Evolutionary conservation across 371 early-diverging fungal species (phyloP).

Genomic region (Mortierella sp.): DNA sequence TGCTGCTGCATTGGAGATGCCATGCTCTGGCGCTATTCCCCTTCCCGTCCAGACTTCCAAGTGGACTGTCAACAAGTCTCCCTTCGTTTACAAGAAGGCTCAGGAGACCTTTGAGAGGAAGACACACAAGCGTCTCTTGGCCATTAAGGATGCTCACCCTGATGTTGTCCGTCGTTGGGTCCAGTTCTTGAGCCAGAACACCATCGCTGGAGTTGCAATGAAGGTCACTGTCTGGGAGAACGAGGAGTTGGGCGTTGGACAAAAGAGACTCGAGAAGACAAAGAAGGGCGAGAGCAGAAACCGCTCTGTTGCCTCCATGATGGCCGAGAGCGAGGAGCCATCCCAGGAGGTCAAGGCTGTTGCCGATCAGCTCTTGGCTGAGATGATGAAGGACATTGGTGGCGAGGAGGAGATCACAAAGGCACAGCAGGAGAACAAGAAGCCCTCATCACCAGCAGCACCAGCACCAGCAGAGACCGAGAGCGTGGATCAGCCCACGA

Average conservation of each 20-base stretch:
- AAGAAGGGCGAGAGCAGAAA: conserved; percentile 57
- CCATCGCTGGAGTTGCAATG: conserved; percentile 85
- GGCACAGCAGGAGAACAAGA: conserved; percentile 15
- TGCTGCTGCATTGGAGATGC: conserved; percentile 83
- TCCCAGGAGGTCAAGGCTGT: conserved; percentile 53
- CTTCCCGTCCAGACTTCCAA: conserved; percentile 85
- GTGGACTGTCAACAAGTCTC: conserved; percentile 94
- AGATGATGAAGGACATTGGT: conserved; percentile 55
- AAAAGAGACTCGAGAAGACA: conserved; percentile 42
- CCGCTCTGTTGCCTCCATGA: conserved; percentile 44
- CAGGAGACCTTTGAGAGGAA: conserved; percentile 96
- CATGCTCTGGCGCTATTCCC: conserved; percentile 81
- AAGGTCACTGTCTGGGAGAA: conserved; percentile 79
- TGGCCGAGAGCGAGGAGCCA: conserved; percentile 28
- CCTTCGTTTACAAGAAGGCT: conserved; percentile 97
- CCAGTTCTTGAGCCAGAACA: conserved; percentile 79
- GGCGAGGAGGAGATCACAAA: conserved; percentile 41
- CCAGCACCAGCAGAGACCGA: conserved; percentile 7
- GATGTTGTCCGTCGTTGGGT: conserved; percentile 86
- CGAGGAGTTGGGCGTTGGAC: conserved; percentile 65
- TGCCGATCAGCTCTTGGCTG: conserved; percentile 48
- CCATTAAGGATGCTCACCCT: conserved; percentile 85
- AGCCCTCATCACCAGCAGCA: conserved; percentile 30
- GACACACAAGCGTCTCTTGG: conserved; percentile 89
- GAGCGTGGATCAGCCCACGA: conserved; percentile 40